Evolutionary conservation across 306 rosid genomes (phyloP).

Genomic region (Fagus sylvatica): DNA sequence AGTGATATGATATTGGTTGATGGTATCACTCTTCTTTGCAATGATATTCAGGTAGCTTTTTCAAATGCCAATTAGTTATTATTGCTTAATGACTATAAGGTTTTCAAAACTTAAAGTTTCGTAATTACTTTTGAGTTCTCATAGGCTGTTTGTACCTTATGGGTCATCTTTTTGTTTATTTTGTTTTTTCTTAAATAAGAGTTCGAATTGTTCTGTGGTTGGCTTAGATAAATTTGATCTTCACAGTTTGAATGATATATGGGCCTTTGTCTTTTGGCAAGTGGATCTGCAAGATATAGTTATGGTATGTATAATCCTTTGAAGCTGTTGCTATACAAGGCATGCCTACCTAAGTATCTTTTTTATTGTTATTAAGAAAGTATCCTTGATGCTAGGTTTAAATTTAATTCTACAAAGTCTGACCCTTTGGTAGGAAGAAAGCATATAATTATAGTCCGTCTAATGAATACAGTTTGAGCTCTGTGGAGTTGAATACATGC

Average conservation of each 20-base stretch:
- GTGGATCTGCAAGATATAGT: constrained; percentile 99
- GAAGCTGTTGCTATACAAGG: constrained; percentile 16
- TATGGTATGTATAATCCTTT: constrained; percentile 60
- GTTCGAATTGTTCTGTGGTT: constrained; percentile 18
- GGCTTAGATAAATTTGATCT: background rate
- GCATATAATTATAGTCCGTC: too few relatives aligned
- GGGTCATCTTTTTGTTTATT: constrained; percentile 6
- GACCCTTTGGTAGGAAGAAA: background rate
- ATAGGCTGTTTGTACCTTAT: background rate
- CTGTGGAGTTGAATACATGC: background rate
- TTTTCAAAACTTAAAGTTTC: background rate
- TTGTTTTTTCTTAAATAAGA: background rate
- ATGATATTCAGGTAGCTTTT: constrained; percentile 77
- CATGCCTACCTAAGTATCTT: background rate
- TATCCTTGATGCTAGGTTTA: background rate
- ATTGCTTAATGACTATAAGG: constrained; percentile 7
- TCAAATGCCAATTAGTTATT: constrained; percentile 18
- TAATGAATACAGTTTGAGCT: too few relatives aligned
- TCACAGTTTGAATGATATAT: constrained; percentile 29
- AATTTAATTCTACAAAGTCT: background rate
- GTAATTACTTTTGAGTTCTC: background rate
- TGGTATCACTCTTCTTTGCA: constrained; percentile 93
- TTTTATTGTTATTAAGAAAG: background rate
- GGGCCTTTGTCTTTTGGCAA: constrained; percentile 42
- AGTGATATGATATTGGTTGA: constrained; percentile 88